Evolutionary conservation across 2,329 filamentous ascomycete species (phyloP).

Genomic region (Hymenotorrendiella dingleyae): DNA sequence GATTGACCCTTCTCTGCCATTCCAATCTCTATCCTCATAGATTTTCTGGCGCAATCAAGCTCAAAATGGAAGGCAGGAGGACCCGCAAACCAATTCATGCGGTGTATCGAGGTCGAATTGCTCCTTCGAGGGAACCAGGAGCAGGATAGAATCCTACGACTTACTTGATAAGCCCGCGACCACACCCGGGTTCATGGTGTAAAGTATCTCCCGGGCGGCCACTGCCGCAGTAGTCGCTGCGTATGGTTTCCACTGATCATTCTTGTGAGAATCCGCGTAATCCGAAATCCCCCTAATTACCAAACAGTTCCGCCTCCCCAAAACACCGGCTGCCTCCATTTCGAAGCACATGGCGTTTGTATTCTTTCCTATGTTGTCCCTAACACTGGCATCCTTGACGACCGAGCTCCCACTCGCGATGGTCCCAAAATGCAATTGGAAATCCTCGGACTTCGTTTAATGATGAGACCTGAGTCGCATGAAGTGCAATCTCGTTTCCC

Average conservation of each 20-base stretch:
- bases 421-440: slow-evolving; percentile 36
- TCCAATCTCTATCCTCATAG: too few species aligned
- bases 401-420: slow-evolving; percentile 30
- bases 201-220: slow-evolving; percentile 15
- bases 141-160: too few species aligned
- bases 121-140: too few species aligned
- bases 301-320: slow-evolving; percentile 12
- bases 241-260: slow-evolving; percentile 16
- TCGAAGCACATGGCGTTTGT: slow-evolving; percentile 30
- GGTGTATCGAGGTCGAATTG: too few species aligned
- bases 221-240: slow-evolving; percentile 16
- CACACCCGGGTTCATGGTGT: slow-evolving; percentile 6
- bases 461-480: too few species aligned
- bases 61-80: too few species aligned
- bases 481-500: neutral
- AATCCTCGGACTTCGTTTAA: too few species aligned
- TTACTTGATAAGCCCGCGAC: too few species aligned
- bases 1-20: too few species aligned
- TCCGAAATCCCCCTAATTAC: slow-evolving; percentile 21
- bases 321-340: slow-evolving; percentile 31
- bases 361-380: slow-evolving; percentile 25
- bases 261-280: slow-evolving; percentile 20
- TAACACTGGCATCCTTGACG: slow-evolving; percentile 23
- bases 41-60: too few species aligned
- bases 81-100: too few species aligned